Conservation (phyloP, 805 yeast species). For the Ogataea polymorpha region DNA sequence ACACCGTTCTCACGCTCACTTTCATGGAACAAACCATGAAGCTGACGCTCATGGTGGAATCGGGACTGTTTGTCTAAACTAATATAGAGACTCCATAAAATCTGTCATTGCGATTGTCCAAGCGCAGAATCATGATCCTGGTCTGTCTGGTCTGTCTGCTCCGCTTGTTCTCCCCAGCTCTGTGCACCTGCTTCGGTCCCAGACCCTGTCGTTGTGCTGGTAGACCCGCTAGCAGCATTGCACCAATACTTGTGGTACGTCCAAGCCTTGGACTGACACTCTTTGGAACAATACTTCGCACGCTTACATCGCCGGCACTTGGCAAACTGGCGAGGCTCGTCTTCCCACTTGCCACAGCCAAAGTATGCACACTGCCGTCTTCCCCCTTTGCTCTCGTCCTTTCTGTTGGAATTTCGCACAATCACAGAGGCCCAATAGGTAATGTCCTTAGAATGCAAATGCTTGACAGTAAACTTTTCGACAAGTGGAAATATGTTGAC, state of each 20-base stretch:
- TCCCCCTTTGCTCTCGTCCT: slow-evolving; percentile 83
- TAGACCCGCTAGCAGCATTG: slow-evolving; percentile 33
- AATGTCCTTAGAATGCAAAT: slow-evolving; percentile 69
- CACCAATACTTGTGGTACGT: slow-evolving; percentile 94
- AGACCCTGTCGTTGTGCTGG: slow-evolving; percentile 11
- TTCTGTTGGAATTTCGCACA: slow-evolving; percentile 92
- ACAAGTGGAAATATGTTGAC: slow-evolving; percentile 85
- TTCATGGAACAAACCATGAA: slow-evolving; percentile 96
- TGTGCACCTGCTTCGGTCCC: slow-evolving; percentile 5
- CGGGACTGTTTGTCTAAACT: slow-evolving; percentile 20
- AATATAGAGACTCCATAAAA: background rate
- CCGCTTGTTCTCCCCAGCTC: slow-evolving; percentile 3
- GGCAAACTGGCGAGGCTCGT: slow-evolving; percentile 84
- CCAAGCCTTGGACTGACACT: slow-evolving; percentile 92
- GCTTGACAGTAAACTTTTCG: slow-evolving; percentile 77
- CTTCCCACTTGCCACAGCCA: slow-evolving; percentile 94
- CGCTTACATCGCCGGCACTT: slow-evolving; percentile 93
- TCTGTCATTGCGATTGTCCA: background rate
- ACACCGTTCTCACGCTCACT: slow-evolving; percentile 82
- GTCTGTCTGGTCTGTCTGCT: slow-evolving; percentile 3
- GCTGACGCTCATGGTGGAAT: slow-evolving; percentile 43
- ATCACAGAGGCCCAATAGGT: slow-evolving; percentile 98
- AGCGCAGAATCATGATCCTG: slow-evolving; percentile 3
- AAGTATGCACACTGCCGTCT: slow-evolving; percentile 93
- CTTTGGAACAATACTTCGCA: slow-evolving; percentile 90